phyloP scores from a whole-genome alignment of 768 basidiomycete genomes.

The Mycena rebaudengoi region DNA sequence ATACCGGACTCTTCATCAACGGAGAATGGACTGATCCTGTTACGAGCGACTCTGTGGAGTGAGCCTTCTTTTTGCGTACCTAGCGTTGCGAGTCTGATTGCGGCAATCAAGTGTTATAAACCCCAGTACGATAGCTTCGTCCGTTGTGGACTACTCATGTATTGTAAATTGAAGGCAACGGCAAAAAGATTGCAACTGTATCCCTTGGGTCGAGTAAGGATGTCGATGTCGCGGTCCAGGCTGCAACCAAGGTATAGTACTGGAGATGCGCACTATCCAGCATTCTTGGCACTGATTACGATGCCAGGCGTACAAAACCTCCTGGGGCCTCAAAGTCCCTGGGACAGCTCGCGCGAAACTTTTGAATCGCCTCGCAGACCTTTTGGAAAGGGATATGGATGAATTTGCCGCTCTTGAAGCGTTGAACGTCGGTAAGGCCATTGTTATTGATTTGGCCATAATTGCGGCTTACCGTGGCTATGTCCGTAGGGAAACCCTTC shows the following conservation, averaged over 20 bases:
- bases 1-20: slow-evolving; percentile 75
- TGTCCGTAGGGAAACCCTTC: slow-evolving; percentile 42
- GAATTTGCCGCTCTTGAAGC: slow-evolving; percentile 60
- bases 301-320: slow-evolving; percentile 43
- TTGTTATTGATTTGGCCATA: background rate
- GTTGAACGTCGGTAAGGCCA: slow-evolving; percentile 50
- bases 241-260: slow-evolving; percentile 63
- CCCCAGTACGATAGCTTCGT: slow-evolving; percentile 37
- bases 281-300: too few relatives aligned
- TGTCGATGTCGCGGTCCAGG: slow-evolving; percentile 69
- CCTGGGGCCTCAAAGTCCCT: slow-evolving; percentile 60
- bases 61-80: slow-evolving; percentile 31
- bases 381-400: slow-evolving; percentile 58
- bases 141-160: background rate
- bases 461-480: background rate
- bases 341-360: slow-evolving; percentile 48
- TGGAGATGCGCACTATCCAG: too few relatives aligned
- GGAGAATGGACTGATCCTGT: slow-evolving; percentile 64
- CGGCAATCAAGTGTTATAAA: slow-evolving; percentile 60
- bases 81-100: too few relatives aligned
- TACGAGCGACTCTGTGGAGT: slow-evolving; percentile 65
- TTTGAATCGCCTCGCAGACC: slow-evolving; percentile 57
- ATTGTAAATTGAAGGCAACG: slow-evolving; percentile 53
- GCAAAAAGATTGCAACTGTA: slow-evolving; percentile 61
- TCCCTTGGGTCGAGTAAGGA: slow-evolving; percentile 66